A percentile compares a stretch with the other conserved stretches of the same genome.
Conservation (phyloP, 352 stramenopile genomes). For the Pythium aristosporum region DNA sequence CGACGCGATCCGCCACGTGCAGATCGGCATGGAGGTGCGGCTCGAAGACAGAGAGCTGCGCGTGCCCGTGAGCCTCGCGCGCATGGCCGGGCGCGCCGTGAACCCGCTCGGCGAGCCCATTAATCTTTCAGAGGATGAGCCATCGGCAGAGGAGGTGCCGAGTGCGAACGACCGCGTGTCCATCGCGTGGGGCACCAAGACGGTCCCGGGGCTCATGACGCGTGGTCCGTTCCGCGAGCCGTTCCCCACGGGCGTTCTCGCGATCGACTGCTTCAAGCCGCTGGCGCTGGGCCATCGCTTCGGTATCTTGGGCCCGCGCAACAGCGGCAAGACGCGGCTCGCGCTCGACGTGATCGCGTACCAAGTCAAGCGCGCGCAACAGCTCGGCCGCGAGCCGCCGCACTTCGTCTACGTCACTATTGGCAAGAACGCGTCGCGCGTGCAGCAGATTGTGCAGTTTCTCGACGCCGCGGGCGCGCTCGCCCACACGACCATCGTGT, state of each 20-base stretch:
- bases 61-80: slow-evolving; percentile 42
- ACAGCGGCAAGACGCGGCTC: slow-evolving; percentile 74
- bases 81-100: slow-evolving; percentile 48
- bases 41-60: slow-evolving; percentile 51
- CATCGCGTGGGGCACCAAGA: slow-evolving; percentile 56
- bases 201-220: slow-evolving; percentile 63
- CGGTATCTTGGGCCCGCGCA: slow-evolving; percentile 57
- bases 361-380: slow-evolving; percentile 40
- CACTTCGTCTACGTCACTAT: slow-evolving; percentile 79
- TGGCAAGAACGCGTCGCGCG: slow-evolving; percentile 52
- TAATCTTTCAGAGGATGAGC: slow-evolving; percentile 15
- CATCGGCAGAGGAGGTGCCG: slow-evolving; percentile 9
- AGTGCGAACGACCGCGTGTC: slow-evolving; percentile 37
- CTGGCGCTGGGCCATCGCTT: slow-evolving; percentile 72
- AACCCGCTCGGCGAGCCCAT: slow-evolving; percentile 51
- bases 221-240: slow-evolving; percentile 47
- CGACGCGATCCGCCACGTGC: slow-evolving; percentile 29
- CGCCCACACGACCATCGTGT: slow-evolving; percentile 64
- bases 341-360: slow-evolving; percentile 66
- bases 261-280: slow-evolving; percentile 77
- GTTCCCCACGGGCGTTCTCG: slow-evolving; percentile 62
- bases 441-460: slow-evolving; percentile 66
- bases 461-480: slow-evolving; percentile 44
- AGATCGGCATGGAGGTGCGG: slow-evolving; percentile 60
- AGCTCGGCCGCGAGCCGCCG: slow-evolving; percentile 34